A percentile compares a stretch with the other conserved stretches of the same genome.
Evolutionary conservation across 2,329 filamentous ascomycete genomes (phyloP).

Genomic region (Acrocalymma vagum): DNA sequence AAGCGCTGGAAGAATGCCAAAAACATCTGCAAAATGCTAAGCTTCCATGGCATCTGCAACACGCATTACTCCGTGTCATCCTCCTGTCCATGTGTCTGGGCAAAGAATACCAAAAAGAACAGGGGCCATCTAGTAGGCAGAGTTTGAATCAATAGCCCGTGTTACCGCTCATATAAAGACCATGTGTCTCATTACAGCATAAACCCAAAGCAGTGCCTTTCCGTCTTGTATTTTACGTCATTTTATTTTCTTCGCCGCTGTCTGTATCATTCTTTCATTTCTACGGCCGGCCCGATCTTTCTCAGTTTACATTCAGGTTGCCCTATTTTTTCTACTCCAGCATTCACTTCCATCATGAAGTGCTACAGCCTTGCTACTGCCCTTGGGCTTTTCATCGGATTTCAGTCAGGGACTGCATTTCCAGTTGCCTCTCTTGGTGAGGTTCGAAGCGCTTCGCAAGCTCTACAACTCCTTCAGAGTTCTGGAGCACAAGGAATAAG

Average conservation of each 20-base stretch:
- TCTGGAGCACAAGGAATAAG: slow-evolving; percentile 1
- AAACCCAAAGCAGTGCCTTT: no score
- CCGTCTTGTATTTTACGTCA: neutral
- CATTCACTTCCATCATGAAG: slow-evolving; percentile 10
- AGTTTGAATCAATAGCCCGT: no score
- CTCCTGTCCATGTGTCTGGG: no score
- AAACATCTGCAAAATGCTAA: no score
- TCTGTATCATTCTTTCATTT: slow-evolving; percentile 4
- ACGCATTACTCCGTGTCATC: no score
- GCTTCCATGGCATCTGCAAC: no score
- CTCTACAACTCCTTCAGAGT: slow-evolving; percentile 2
- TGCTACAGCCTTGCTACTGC: slow-evolving; percentile 12
- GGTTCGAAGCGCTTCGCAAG: neutral
- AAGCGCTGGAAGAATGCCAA: no score
- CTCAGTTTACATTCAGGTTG: neutral
- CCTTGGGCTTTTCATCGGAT: slow-evolving; percentile 6
- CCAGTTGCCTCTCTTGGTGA: slow-evolving; percentile 2
- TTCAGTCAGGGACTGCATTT: slow-evolving; percentile 6
- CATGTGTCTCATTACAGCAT: no score
- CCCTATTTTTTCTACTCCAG: neutral
- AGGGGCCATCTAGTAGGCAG: no score
- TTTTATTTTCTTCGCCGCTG: slow-evolving; percentile 1
- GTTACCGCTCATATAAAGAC: no score
- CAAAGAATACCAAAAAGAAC: no score
- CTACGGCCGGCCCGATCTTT: slow-evolving; percentile 21